Evolutionary conservation across 2,329 filamentous ascomycete species (phyloP).

Genomic region (Lasiodiplodia citricola): DNA sequence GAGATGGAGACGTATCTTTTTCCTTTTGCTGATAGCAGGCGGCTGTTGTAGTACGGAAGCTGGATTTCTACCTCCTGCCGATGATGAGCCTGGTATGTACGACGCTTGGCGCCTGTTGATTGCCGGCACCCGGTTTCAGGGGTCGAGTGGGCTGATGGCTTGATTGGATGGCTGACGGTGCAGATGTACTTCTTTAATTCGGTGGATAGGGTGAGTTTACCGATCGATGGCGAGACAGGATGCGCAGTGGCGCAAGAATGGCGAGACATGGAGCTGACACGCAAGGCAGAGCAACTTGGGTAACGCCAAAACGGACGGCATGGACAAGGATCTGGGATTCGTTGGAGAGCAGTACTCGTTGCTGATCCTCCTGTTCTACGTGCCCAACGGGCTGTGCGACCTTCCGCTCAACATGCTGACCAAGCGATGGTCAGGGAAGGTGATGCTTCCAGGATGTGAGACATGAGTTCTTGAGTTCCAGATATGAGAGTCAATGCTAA

Average conservation of each 20-base stretch:
- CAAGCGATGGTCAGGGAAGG: slow-evolving; percentile 53
- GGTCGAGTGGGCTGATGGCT: neutral
- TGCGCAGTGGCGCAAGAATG: neutral
- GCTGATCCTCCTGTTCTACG: slow-evolving; percentile 41
- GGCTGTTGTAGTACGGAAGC: slow-evolving; percentile 39
- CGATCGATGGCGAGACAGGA: slow-evolving; percentile 8
- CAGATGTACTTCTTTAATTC: slow-evolving; percentile 48
- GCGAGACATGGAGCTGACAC: neutral
- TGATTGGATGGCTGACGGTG: neutral
- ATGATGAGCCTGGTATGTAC: slow-evolving; percentile 43
- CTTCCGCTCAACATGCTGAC: slow-evolving; percentile 57
- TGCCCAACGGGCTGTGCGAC: slow-evolving; percentile 53
- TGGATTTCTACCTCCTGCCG: slow-evolving; percentile 52
- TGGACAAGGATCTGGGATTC: slow-evolving; percentile 39
- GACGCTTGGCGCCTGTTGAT: slow-evolving; percentile 18
- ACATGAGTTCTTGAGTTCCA: neutral
- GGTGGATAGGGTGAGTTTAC: slow-evolving; percentile 35
- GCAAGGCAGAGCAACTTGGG: slow-evolving; percentile 46
- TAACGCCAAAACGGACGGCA: slow-evolving; percentile 39
- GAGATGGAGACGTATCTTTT: neutral
- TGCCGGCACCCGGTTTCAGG: neutral
- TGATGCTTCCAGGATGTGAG: slow-evolving; percentile 45
- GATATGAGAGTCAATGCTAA: neutral
- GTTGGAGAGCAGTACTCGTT: slow-evolving; percentile 39
- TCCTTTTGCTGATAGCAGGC: neutral